Base-by-base conservation (phyloP, 352 stramenopile genomes). In the Globisporangium acanthophoron region DNA sequence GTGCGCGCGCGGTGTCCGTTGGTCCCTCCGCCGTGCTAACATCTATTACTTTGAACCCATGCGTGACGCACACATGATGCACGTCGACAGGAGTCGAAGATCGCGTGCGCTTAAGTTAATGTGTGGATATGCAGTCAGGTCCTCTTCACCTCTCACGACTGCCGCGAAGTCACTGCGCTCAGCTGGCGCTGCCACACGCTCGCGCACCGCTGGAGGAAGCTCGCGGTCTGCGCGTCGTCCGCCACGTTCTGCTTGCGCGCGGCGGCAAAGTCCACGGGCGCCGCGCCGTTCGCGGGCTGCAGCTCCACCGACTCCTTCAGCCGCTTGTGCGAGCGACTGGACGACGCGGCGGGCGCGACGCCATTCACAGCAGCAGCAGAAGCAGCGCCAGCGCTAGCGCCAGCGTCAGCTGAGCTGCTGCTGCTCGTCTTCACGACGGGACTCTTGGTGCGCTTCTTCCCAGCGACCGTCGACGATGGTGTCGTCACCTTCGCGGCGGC, bases 101-200 rank as follows among this genome's bases (percentile, higher is more conserved):
- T 27, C 24, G 24, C 24, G 24, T 27, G 31, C 31, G 1, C 31
- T 41, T 41, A 41, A 41, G 35, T 41, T 41, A 41, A 9, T 41
- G 35, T 41, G 35, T 41, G 35, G 35, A 13, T 41, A 24, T 47
- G 20, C 41, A 18, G 39, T 16, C 39, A 44, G 39, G 15, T 5
- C 24, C 24, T 27, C 24, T 27, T 40, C 18, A 18, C 9, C 12
- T 18, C 37, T 53, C 31, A 54, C 52, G 51, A 45, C 11, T 46
- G 59, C 21, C 54, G 59, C 41, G 52, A 40, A 5, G 55, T 39
- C 39, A 66, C 20, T 9, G 35, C 29, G 27, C 55, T 58, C 18
- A 74, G 52, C 54, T 77, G 69, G 41, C 47, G 61, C 56, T 71
- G 64, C 70, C 70, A 78, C 40, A 75, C 33, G 18, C 57, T 59